These are phyloP conservation scores for Diaporthe vaccinii DNA, from an alignment of 2,329 filamentous ascomycete genomes.

Conservation along the genomic window DNA sequence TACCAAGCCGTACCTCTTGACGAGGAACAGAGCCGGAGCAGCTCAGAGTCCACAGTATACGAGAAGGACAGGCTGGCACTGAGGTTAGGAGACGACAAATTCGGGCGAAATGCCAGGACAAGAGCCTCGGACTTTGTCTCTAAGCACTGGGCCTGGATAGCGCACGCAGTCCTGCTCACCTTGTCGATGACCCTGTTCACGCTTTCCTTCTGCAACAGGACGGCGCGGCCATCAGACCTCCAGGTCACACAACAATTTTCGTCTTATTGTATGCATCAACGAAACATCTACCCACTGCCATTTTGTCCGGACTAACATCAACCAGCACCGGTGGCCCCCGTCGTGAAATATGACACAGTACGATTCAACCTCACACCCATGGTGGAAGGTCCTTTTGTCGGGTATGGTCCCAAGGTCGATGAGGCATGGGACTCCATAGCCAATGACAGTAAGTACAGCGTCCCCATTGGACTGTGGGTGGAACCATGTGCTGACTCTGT, in stretches of 20 bases:
- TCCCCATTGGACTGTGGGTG: conserved; percentile 32
- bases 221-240: conserved; percentile 51
- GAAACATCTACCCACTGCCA: neutral
- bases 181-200: conserved; percentile 56
- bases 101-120: conserved; percentile 27
- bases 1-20: conserved; percentile 54
- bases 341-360: conserved; percentile 63
- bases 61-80: conserved; percentile 43
- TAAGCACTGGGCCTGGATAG: conserved; percentile 55
- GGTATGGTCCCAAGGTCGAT: conserved; percentile 69
- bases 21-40: conserved; percentile 51
- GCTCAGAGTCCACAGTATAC: conserved; percentile 37
- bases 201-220: conserved; percentile 55
- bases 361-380: conserved; percentile 63
- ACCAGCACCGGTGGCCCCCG: conserved; percentile 60
- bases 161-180: conserved; percentile 56
- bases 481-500: conserved; percentile 28
- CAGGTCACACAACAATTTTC: conserved; percentile 57
- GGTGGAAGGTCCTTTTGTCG: conserved; percentile 66
- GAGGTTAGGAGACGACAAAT: conserved; percentile 35
- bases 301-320: conserved; percentile 37
- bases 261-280: conserved; percentile 50
- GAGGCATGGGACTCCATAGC: conserved; percentile 69
- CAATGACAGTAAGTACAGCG: conserved; percentile 52
- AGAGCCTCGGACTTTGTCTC: conserved; percentile 36